Conservation (phyloP, 768 basidiomycete genomes). For the Lentinula lateritia region DNA sequence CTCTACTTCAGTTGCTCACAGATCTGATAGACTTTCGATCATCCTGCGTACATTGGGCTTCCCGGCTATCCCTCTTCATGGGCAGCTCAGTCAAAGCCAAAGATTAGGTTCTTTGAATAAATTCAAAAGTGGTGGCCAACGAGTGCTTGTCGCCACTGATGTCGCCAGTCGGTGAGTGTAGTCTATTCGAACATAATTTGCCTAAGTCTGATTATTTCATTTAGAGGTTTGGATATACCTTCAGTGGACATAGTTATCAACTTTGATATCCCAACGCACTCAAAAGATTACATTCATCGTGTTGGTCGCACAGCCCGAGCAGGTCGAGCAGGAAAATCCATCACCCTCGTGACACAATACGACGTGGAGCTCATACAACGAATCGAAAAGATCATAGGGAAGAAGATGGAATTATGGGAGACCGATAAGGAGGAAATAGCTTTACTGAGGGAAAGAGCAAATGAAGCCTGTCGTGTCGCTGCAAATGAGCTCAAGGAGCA, state of each 20-base stretch:
- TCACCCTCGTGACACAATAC: slow-evolving; percentile 98
- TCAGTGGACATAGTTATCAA: slow-evolving; percentile 96
- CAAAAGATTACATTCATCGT: slow-evolving; percentile 98
- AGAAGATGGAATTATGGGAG: slow-evolving; percentile 87
- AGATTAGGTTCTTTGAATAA: slow-evolving; percentile 90
- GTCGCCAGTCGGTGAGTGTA: slow-evolving; percentile 78
- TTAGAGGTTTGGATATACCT: slow-evolving; percentile 90
- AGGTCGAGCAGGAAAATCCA: slow-evolving; percentile 93
- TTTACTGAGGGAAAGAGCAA: slow-evolving; percentile 81
- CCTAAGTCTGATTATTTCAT: slow-evolving; percentile 44
- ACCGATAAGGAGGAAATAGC: slow-evolving; percentile 87
- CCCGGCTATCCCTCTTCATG: slow-evolving; percentile 92
- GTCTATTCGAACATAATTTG: slow-evolving; percentile 40
- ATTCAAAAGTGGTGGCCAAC: slow-evolving; percentile 92
- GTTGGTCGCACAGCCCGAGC: slow-evolving; percentile 97
- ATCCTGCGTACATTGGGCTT: slow-evolving; percentile 89
- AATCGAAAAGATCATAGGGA: slow-evolving; percentile 87
- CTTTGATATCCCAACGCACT: slow-evolving; percentile 95
- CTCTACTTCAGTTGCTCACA: not conserved
- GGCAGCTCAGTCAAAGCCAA: slow-evolving; percentile 90
- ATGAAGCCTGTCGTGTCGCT: slow-evolving; percentile 58
- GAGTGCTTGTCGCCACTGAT: slow-evolving; percentile 92
- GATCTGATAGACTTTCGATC: slow-evolving; percentile 62
- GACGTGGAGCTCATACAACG: slow-evolving; percentile 95
- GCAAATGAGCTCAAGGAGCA: slow-evolving; percentile 34